Evolutionary conservation across 805 yeast genomes (phyloP).

Genomic region (Hanseniaspora meyeri): DNA sequence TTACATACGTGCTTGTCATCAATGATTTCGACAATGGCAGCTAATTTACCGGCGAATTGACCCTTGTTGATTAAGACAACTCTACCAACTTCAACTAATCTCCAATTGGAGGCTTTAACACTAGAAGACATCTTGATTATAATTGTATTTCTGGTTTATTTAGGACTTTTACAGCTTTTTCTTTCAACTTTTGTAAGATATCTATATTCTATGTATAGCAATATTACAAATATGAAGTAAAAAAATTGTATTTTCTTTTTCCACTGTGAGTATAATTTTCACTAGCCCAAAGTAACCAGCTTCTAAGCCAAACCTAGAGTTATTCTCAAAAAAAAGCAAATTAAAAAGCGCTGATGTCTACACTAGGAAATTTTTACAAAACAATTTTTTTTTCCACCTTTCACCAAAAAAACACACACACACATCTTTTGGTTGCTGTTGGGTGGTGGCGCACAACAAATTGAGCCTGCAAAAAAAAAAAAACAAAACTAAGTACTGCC

Average conservation of each 20-base stretch:
- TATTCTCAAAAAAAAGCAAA: neutral
- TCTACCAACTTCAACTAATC: conserved; percentile 99
- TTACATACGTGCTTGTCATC: conserved; percentile 95
- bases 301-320: neutral
- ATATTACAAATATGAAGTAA: neutral
- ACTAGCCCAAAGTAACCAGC: neutral
- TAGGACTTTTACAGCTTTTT: neutral
- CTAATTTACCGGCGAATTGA: conserved; percentile 64
- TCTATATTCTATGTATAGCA: neutral
- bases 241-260: neutral
- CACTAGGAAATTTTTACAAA: neutral
- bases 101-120: conserved; percentile 97
- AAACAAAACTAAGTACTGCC: neutral
- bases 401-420: neutral
- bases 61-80: conserved; percentile 84
- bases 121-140: conserved; percentile 49
- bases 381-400: neutral
- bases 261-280: neutral
- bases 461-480: neutral
- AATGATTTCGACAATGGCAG: conserved; percentile 94
- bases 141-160: neutral
- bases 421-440: neutral
- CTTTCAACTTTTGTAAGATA: too few relatives aligned
- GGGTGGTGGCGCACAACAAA: neutral
- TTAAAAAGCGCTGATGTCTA: neutral